Conservation (phyloP, 805 yeast species). For the Clavispora vitiphila region DNA sequence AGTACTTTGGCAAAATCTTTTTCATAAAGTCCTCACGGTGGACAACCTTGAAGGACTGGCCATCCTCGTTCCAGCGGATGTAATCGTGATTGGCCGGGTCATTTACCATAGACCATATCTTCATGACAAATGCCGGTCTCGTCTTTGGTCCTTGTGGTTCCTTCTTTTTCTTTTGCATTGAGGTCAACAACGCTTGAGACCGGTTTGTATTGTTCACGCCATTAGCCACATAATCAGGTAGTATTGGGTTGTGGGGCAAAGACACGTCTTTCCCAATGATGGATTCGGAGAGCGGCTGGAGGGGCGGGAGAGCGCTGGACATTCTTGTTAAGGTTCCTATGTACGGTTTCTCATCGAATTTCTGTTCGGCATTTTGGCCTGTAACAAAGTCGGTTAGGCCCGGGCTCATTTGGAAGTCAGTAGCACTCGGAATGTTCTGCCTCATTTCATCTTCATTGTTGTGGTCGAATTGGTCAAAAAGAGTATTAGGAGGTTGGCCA, state of each 20-base stretch:
- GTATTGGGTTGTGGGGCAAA: constrained; percentile 4
- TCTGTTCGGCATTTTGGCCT: not conserved
- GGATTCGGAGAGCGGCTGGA: constrained; percentile 15
- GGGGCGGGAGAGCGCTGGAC: constrained; percentile 11
- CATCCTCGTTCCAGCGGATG: constrained; percentile 83
- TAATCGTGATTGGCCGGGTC: constrained; percentile 64
- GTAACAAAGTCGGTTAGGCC: not conserved
- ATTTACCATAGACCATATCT: constrained; percentile 94
- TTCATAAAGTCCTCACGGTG: constrained; percentile 85
- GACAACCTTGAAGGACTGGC: constrained; percentile 76
- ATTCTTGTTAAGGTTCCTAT: constrained; percentile 11
- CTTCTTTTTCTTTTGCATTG: constrained; percentile 22
- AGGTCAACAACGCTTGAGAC: constrained; percentile 6
- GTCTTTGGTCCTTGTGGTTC: constrained; percentile 42
- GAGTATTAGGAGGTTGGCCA: constrained; percentile 1
- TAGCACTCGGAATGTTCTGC: not conserved
- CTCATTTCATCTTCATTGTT: not conserved
- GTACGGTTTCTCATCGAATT: not conserved
- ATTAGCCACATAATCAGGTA: constrained; percentile 11
- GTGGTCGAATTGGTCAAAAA: constrained; percentile 7
- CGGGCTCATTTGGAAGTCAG: not conserved
- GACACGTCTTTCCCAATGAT: constrained; percentile 6
- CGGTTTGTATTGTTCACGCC: constrained; percentile 5
- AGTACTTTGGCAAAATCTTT: constrained; percentile 80
- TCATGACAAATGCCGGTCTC: constrained; percentile 87